Conservation (phyloP, 768 basidiomycete genomes). For the Favolaschia claudopus region DNA sequence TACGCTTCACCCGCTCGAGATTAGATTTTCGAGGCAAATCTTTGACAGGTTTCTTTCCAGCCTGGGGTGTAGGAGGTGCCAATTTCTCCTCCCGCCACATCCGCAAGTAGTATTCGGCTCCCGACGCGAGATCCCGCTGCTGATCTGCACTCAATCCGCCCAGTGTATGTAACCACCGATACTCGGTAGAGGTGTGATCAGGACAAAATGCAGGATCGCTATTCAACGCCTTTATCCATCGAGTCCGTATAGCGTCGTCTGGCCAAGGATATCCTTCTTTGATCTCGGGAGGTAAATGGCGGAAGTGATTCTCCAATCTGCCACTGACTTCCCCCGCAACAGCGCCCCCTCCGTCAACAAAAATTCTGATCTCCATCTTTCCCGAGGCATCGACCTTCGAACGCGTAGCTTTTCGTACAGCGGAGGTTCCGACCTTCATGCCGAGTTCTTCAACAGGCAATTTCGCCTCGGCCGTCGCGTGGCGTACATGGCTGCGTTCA, state of each 20-base stretch:
- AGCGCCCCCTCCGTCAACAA: constrained; percentile 12
- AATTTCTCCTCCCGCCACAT: too few relatives aligned
- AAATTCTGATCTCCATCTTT: constrained; percentile 5
- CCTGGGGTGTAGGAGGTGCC: too few relatives aligned
- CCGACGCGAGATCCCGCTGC: not conserved
- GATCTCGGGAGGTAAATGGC: not conserved
- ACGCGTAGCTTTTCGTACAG: not conserved
- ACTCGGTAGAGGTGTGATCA: constrained; percentile 6
- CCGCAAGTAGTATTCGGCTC: constrained; percentile 2
- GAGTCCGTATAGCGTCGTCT: not conserved
- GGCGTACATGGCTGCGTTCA: not conserved
- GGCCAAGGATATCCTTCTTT: constrained; percentile 4
- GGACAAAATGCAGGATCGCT: constrained; percentile 14
- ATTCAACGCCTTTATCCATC: constrained; percentile 10
- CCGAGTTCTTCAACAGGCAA: not conserved
- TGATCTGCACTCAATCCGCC: constrained; percentile 6
- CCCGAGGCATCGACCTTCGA: not conserved
- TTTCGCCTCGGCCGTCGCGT: not conserved
- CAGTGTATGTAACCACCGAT: constrained; percentile 15
- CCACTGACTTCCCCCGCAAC: not conserved
- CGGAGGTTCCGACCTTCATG: not conserved
- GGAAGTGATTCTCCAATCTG: constrained; percentile 12
- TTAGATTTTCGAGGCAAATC: constrained; percentile 10
- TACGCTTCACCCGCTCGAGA: constrained; percentile 2
- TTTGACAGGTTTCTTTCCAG: not conserved